Base-by-base conservation (phyloP, 805 yeast genomes). In the Barnettozyma botsteinii region DNA sequence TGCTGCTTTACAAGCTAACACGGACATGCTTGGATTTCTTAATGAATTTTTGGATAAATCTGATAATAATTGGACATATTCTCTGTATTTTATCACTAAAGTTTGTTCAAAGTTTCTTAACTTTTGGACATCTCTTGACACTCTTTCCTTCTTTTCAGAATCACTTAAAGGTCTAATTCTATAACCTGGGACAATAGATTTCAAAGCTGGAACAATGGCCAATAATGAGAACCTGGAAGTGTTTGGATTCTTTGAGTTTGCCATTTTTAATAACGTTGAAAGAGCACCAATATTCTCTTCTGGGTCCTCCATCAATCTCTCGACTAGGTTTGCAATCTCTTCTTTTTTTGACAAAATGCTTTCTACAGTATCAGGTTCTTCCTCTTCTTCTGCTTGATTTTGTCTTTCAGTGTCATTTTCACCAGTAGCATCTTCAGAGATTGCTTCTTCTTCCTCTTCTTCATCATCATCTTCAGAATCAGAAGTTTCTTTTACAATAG, bases 121-220 rank as follows among this genome's bases (percentile, higher is more conserved):
- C 53, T 72, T 76, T 14, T 85, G 81, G 25, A 93, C 83, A 17
- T 93, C 98, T 55, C 73, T 85, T 12, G 89, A 67, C 4, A 87
- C 95, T 52, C 79, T 85, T 53, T 87, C 96, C 45, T 76, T 73
- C 59, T 77, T 78, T 60, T 91, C 98, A 0, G 75, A 62, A 14
- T 87, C 97, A 3, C 87, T 72, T 38, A 93, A 67, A 2, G 94
- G 83, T 57, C 96, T 72, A 38, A 91, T 87, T 45, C 80, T 75
- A 61, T 91, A 91, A 7, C 93, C 81, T 2, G 98, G 98, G 2
- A 93, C 79, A 34, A 93, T 74, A 41, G 82, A 74, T 52, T 85
- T 86, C 70, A 86, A 86, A 4, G 87, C 85, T 0, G 94, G 86
- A 3, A 87, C 81, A 45, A 89, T 70, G 0, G 98, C 81, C 46